Conservation (phyloP, 306 rosid genomes). For the Prunus campanulata region DNA sequence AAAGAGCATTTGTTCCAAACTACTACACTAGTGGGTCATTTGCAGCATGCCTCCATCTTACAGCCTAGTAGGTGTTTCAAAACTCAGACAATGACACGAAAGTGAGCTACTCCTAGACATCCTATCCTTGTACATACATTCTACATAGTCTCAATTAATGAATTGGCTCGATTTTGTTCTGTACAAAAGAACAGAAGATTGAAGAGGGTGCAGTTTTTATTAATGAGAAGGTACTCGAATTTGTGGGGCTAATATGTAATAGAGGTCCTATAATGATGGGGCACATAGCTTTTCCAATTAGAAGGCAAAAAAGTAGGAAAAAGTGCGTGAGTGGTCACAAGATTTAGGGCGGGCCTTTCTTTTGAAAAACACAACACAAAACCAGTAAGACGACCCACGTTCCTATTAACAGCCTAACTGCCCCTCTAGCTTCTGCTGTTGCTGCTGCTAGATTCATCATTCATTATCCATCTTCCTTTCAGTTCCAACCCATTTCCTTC, state of each 20-base stretch:
- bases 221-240: neutral
- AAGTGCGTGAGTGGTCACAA: slow-evolving; percentile 75
- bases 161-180: neutral
- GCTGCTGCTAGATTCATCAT: neutral
- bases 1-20: too few species aligned
- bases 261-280: slow-evolving; percentile 36
- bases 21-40: rapidly evolving
- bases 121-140: neutral
- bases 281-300: slow-evolving; percentile 30
- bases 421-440: slow-evolving; percentile 20
- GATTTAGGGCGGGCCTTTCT: slow-evolving; percentile 58
- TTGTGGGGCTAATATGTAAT: neutral
- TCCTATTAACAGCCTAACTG: slow-evolving; percentile 50
- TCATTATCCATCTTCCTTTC: neutral
- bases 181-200: neutral
- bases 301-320: slow-evolving; percentile 36
- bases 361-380: slow-evolving; percentile 43
- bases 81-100: too few species aligned
- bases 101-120: neutral
- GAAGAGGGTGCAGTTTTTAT: neutral
- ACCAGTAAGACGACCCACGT: slow-evolving; percentile 63
- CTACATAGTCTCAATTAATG: neutral
- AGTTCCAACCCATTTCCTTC: slow-evolving; percentile 3
- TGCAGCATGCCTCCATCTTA: too few species aligned
- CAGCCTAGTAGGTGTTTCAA: too few species aligned